Percentiles rank a stretch among this genome's conserved stretches.
phyloP scores from a whole-genome alignment of 2,329 filamentous ascomycete genomes.

The Aspergillus costaricaensis region DNA sequence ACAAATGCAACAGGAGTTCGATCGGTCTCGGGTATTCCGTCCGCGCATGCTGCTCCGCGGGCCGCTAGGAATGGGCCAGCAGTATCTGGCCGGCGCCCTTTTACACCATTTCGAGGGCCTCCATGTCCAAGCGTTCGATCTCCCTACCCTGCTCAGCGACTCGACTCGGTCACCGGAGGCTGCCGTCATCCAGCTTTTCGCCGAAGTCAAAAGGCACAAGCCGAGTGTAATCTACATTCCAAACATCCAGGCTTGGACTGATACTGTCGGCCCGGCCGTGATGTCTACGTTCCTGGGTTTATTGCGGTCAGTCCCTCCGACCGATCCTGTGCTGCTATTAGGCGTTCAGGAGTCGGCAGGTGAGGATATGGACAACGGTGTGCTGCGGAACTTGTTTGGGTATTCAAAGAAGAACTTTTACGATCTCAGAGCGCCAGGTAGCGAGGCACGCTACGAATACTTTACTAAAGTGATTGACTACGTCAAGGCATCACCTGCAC shows the following conservation, averaged over 20 bases:
- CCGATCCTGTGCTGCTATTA: conserved; percentile 83
- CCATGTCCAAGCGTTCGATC: conserved; percentile 91
- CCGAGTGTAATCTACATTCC: conserved; percentile 95
- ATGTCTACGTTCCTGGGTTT: conserved; percentile 83
- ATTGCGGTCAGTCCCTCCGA: conserved; percentile 79
- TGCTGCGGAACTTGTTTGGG: conserved; percentile 79
- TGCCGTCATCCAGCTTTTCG: conserved; percentile 85
- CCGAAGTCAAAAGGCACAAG: conserved; percentile 90
- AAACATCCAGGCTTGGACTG: conserved; percentile 84
- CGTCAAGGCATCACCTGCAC: conserved; percentile 73
- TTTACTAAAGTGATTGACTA: conserved; percentile 75
- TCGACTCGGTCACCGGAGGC: conserved; percentile 78
- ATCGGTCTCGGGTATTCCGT: conserved; percentile 82
- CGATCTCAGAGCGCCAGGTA: conserved; percentile 66
- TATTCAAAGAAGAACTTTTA: conserved; percentile 79
- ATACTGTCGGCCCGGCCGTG: conserved; percentile 63
- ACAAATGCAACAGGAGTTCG: conserved; percentile 75
- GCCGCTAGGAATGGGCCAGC: conserved; percentile 87
- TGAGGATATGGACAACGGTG: conserved; percentile 61
- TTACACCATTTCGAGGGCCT: conserved; percentile 90
- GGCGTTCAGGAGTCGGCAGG: conserved; percentile 75
- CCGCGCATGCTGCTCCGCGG: conserved; percentile 84
- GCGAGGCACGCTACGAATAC: conserved; percentile 69
- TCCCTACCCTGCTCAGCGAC: conserved; percentile 83
- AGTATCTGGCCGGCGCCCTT: conserved; percentile 81